Conservation (phyloP, 2,329 filamentous ascomycete genomes). For the Nothomitra cinnamomea region DNA sequence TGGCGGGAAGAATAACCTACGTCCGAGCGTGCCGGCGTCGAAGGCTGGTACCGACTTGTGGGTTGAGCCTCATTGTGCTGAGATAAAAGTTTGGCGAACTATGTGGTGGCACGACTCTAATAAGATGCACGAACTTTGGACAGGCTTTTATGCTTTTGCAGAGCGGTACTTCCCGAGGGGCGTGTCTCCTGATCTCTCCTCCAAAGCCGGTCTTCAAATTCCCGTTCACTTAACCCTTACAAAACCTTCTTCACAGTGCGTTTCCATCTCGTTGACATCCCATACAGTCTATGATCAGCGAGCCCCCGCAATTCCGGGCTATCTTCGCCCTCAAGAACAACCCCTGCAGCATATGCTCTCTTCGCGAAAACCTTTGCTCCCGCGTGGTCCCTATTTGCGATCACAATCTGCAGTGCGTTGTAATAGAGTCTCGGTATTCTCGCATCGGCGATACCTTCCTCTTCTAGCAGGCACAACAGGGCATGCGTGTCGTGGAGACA, state of each 20-base stretch:
- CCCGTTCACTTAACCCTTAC: slow-evolving; percentile 7
- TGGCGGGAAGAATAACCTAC: too few species aligned
- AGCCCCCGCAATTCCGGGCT: slow-evolving; percentile 9
- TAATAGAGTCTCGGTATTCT: slow-evolving; percentile 14
- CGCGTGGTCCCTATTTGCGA: slow-evolving; percentile 18
- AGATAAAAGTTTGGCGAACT: too few species aligned
- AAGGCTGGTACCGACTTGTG: too few species aligned
- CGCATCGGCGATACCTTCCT: slow-evolving; percentile 13
- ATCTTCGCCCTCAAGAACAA: slow-evolving; percentile 10
- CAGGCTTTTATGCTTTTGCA: too few species aligned
- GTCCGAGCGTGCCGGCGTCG: too few species aligned
- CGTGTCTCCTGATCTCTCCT: too few species aligned
- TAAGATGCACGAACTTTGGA: too few species aligned
- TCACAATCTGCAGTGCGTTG: slow-evolving; percentile 15
- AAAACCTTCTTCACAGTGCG: slow-evolving; percentile 11
- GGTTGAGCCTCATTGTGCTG: too few species aligned
- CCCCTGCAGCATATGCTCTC: slow-evolving; percentile 6
- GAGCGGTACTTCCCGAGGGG: too few species aligned
- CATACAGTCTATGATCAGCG: slow-evolving; percentile 9
- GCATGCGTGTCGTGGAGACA: slow-evolving; percentile 9
- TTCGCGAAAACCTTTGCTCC: slow-evolving; percentile 17
- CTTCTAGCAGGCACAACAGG: slow-evolving; percentile 15
- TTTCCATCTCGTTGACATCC: slow-evolving; percentile 15
- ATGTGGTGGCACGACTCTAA: too few species aligned
- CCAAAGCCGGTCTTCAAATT: slow-evolving; percentile 17